Evolutionary conservation across 352 stramenopile genomes (phyloP).

Genomic region (Phytopythium aichiense): DNA sequence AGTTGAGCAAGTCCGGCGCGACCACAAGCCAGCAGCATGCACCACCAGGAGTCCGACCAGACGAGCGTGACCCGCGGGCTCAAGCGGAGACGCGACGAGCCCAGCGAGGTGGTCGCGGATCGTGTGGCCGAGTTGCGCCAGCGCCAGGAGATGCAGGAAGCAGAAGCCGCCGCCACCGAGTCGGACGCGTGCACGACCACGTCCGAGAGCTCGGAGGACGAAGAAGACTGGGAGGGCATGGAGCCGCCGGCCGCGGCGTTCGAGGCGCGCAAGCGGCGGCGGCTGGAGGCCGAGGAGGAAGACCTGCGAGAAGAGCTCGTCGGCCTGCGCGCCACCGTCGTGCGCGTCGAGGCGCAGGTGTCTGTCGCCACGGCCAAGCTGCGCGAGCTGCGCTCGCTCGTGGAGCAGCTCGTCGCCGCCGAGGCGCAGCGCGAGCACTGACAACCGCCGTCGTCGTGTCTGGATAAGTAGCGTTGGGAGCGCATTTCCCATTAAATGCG

Average conservation of each 20-base stretch:
- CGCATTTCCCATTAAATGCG: not conserved
- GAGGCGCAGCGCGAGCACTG: slow-evolving; percentile 9
- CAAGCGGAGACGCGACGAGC: slow-evolving; percentile 23
- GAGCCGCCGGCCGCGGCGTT: not conserved
- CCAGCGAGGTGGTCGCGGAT: not conserved
- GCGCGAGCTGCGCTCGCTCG: slow-evolving; percentile 37
- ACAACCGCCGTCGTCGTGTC: not conserved
- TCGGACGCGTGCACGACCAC: slow-evolving; percentile 18
- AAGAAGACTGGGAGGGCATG: slow-evolving; percentile 14
- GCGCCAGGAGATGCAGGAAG: slow-evolving; percentile 6
- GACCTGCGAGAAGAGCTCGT: slow-evolving; percentile 17
- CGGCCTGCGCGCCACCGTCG: slow-evolving; percentile 32
- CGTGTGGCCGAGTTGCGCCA: not conserved
- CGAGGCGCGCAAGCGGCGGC: slow-evolving; percentile 27
- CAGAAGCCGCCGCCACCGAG: not conserved
- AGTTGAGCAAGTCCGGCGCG: no score
- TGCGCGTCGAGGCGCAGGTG: slow-evolving; percentile 38
- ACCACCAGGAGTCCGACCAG: not conserved
- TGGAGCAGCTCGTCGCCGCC: slow-evolving; percentile 31
- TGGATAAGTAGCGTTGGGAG: not conserved
- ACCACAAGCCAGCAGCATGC: not conserved
- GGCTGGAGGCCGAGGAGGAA: slow-evolving; percentile 4
- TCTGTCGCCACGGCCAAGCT: slow-evolving; percentile 36
- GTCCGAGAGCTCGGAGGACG: slow-evolving; percentile 29
- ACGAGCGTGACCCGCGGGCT: slow-evolving; percentile 7